Conservation (phyloP, 2,329 filamentous ascomycete genomes). For the Colletotrichum brevisporum region DNA sequence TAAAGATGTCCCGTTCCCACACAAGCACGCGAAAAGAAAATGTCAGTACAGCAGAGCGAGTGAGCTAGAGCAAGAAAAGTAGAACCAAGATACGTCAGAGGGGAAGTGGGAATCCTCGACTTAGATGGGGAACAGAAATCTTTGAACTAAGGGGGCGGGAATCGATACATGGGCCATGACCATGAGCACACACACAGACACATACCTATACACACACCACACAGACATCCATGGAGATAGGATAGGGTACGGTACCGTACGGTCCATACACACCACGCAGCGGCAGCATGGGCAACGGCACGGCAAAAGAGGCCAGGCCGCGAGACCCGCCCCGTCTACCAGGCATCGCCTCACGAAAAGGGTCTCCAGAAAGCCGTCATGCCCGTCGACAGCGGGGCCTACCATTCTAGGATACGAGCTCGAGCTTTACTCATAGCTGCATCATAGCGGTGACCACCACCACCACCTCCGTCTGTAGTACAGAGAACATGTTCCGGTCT, state of each 20-base stretch:
- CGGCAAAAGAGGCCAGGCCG: slow-evolving; percentile 15
- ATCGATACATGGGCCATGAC: slow-evolving; percentile 28
- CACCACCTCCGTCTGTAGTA: neutral
- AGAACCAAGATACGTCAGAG: slow-evolving; percentile 39
- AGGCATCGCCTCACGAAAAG: slow-evolving; percentile 38
- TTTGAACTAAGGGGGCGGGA: slow-evolving; percentile 35
- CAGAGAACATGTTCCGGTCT: neutral
- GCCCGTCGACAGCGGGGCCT: slow-evolving; percentile 38
- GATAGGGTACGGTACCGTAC: too few species aligned
- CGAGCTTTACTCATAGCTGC: slow-evolving; percentile 34
- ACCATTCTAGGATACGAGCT: slow-evolving; percentile 41
- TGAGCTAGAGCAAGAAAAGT: slow-evolving; percentile 26
- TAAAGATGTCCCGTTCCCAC: slow-evolving; percentile 37
- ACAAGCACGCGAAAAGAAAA: slow-evolving; percentile 26
- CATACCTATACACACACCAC: too few species aligned
- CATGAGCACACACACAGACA: too few species aligned
- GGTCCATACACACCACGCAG: too few species aligned
- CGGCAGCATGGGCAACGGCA: slow-evolving; percentile 8
- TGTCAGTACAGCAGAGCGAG: slow-evolving; percentile 22
- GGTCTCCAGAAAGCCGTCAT: slow-evolving; percentile 34
- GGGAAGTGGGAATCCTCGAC: slow-evolving; percentile 28
- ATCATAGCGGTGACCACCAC: slow-evolving; percentile 36
- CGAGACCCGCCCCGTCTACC: slow-evolving; percentile 32
- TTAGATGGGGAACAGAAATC: slow-evolving; percentile 36
- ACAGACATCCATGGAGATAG: too few species aligned